Evolutionary conservation across 2,329 filamentous ascomycete genomes (phyloP).

Genomic region (Calonectria honghensis): DNA sequence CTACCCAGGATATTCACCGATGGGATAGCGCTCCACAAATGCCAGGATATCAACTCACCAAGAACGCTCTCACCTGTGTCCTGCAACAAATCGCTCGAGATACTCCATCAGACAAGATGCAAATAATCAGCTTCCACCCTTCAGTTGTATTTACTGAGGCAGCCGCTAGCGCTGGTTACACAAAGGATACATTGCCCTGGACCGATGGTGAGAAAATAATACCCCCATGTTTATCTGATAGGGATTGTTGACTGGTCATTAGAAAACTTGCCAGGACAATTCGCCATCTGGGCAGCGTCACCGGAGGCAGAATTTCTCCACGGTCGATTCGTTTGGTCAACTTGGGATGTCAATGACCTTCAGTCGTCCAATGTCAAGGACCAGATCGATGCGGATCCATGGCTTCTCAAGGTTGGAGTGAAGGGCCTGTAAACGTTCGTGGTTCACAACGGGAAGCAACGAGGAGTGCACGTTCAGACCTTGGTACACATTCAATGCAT

Average conservation of each 20-base stretch:
- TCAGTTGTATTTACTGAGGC: constrained; percentile 61
- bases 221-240: too few relatives aligned
- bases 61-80: constrained; percentile 58
- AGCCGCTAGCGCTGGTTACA: constrained; percentile 49
- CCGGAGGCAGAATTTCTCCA: constrained; percentile 67
- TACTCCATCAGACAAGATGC: constrained; percentile 57
- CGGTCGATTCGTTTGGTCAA: constrained; percentile 68
- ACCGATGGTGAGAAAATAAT: constrained; percentile 39
- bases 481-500: too few relatives aligned
- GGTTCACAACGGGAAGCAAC: not conserved
- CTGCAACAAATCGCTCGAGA: constrained; percentile 62
- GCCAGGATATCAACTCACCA: constrained; percentile 61
- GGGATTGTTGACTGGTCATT: not conserved
- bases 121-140: constrained; percentile 64
- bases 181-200: constrained; percentile 50
- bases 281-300: constrained; percentile 65
- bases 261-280: constrained; percentile 64
- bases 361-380: constrained; percentile 32
- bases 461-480: not conserved
- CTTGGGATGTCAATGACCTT: constrained; percentile 72
- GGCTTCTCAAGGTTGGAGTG: constrained; percentile 52
- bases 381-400: constrained; percentile 43
- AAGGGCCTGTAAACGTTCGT: constrained; percentile 39
- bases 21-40: constrained; percentile 46
- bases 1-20: constrained; percentile 54